Base-by-base conservation (phyloP, 768 basidiomycete species). In the Kwoniella sp. region DNA sequence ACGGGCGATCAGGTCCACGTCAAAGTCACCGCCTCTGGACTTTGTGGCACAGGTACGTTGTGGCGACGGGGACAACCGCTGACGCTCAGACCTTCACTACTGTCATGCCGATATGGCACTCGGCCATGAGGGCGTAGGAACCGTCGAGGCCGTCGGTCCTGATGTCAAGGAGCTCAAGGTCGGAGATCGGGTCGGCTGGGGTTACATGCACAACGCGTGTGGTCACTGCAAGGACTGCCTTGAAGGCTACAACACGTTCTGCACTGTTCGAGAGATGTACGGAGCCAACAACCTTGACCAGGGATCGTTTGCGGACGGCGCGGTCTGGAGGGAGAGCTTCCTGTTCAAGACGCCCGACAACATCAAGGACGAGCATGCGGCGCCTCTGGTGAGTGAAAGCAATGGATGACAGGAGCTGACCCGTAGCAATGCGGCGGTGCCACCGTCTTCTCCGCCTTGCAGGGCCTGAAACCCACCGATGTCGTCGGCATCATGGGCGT, bases 401-500 rank as follows among this genome's bases (percentile, higher is more conserved):
- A 33, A 10, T n/a, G n/a, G n/a, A n/a, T n/a, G n/a, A n/a, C n/a
- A n/a, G n/a, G n/a, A 32, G 58, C 53, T 38, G 53, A 39, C 14
- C 44, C 46, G 15, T 14, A 50, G 37, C 44, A 36, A 22, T 60
- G 59, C 26, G 59, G 54, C 6, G 59, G 59, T 33, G 49, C 47
- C 4, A 67, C 65, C 43, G 48, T 67, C 11, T 67, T 50, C 50
- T 42, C 57, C 34, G 53, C 65, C 5, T 48, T 67, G 29, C 38
- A 46, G 12, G 60, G 60, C n/a, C 41, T 53, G 5, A 53, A 50
- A 27, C 47, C 63, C 22, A 53, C 46, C 15, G 53, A 57, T 19
- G 55, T 51, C 19, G 61, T 65, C 50, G 63, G 63, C 32, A 51
- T 69, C 31, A 52, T 65, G 33, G 63, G 63, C 37, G 64, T 69